A percentile compares a stretch with the other conserved stretches of the same genome.
phyloP scores from a whole-genome alignment of 805 yeast genomes.

The Nakazawaea wyomingensis region DNA sequence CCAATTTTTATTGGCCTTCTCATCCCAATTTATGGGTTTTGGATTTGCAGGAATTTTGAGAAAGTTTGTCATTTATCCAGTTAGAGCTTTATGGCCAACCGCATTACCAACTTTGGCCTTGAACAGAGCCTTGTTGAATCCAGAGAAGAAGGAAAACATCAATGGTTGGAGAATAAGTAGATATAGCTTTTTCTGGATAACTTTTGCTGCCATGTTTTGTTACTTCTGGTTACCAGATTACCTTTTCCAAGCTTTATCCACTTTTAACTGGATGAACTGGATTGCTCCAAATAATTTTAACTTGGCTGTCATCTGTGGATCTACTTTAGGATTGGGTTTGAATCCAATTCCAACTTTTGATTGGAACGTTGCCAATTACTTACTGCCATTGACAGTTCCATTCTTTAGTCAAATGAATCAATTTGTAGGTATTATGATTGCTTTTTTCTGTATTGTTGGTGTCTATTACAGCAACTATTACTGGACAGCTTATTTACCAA shows the following conservation, averaged over 20 bases:
- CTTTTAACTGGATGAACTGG: constrained; percentile 56
- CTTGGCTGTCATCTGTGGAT: constrained; percentile 46
- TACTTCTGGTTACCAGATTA: constrained; percentile 44
- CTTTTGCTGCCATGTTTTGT: constrained; percentile 28
- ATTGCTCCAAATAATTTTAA: constrained; percentile 45
- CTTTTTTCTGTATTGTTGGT: constrained; percentile 29
- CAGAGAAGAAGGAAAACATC: constrained; percentile 27
- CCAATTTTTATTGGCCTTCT: constrained; percentile 45
- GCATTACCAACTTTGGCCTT: constrained; percentile 42
- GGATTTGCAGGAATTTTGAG: constrained; percentile 64
- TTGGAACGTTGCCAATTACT: constrained; percentile 34
- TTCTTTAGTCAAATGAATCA: constrained; percentile 30
- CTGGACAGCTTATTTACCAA: constrained; percentile 33
- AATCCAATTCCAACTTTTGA: constrained; percentile 53
- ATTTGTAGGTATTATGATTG: constrained; percentile 29
- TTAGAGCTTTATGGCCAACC: constrained; percentile 50
- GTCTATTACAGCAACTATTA: constrained; percentile 35
- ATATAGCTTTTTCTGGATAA: constrained; percentile 29
- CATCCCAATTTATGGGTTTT: constrained; percentile 61
- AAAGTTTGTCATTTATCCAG: constrained; percentile 49
- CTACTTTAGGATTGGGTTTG: constrained; percentile 40
- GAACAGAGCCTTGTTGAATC: constrained; percentile 39
- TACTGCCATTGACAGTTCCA: constrained; percentile 38
- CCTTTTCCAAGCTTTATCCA: constrained; percentile 34
- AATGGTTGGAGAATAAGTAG: constrained; percentile 30